Evolutionary conservation across 116 monocot genomes (phyloP), one percentile per base, ranked within the genome.

Genomic region (Papilionanthe hybrid): DNA sequence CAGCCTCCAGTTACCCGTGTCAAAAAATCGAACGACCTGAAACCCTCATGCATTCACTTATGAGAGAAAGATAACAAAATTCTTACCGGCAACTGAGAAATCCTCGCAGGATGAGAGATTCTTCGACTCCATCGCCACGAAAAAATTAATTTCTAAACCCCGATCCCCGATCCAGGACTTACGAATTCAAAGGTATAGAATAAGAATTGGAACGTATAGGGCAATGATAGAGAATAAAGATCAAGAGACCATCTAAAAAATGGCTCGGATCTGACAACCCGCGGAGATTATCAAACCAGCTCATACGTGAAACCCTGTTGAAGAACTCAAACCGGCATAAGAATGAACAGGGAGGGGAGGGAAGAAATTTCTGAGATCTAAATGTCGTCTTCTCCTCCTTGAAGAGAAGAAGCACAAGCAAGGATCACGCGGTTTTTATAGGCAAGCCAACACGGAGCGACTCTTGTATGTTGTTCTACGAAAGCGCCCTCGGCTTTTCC

Each of bases 221-320:
- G 71, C 77, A 77, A 43, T 82, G 82, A 50, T 76, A 82, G 37
- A 82, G 72, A 30, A 82, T 67, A 17, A 82, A 82, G 71, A 82
- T 77, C 65, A 82, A 41, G 66, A 82, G 76, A 25, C 82, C 69
- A 76, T 56, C 77, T 77, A 82, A 77, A 27, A 77, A 82, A 50
- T 82, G 82, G 82, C 82, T 82, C 42, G 82, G 55, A 71, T 82
- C 82, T 32, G 77, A 77, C 68, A 50, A 42, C 32, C 77, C 69
- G 50, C 82, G 82, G 50, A 82, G 76, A 45, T 77, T 77, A 71
- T 82, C 77, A 82, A 82, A 77, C 82, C 82, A 82, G 77, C 77
- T 82, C 82, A 82, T 82, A 75, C 81, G 79, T 79, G 72, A 79
- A 79, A 71, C 29, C 63, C 41, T 77, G 53, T 10, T 42, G 56